These are phyloP conservation scores for Cadophora sp. DNA, from an alignment of 2,329 filamentous ascomycete genomes.

Conservation along the genomic window DNA sequence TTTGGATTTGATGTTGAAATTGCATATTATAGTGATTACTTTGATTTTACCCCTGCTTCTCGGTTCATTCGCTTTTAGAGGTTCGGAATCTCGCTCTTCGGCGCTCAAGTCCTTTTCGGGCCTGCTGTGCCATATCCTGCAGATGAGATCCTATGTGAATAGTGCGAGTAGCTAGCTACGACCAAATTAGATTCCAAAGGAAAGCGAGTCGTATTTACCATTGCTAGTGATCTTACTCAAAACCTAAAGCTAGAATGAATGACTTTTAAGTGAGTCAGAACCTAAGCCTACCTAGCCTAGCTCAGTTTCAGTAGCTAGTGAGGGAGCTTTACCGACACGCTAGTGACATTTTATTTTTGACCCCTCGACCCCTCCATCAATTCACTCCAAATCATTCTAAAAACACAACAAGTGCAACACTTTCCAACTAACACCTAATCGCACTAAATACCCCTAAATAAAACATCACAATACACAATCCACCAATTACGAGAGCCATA, in stretches of 20 bases:
- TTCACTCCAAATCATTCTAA: not conserved
- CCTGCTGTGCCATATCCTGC: not conserved
- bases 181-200: no score
- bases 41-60: not conserved
- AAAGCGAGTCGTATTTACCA: no score
- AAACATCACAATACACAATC: conserved; percentile 27
- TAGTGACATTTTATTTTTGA: not conserved
- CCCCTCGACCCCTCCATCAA: conserved; percentile 1
- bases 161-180: no score
- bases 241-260: no score
- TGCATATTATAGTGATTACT: not conserved
- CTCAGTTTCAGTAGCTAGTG: no score
- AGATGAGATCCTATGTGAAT: not conserved
- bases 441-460: not conserved
- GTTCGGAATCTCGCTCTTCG: conserved; percentile 13
- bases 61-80: conserved; percentile 8
- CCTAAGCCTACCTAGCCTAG: no score
- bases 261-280: no score
- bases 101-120: not conserved
- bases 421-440: not conserved
- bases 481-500: conserved; percentile 51
- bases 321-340: no score
- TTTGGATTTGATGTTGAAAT: not conserved
- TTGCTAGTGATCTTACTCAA: no score
- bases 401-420: not conserved